A percentile compares a stretch with the other conserved stretches of the same genome.
These are phyloP conservation scores for Penicillium sp. DNA, from an alignment of 2,329 filamentous ascomycete genomes.

Conservation along the genomic window DNA sequence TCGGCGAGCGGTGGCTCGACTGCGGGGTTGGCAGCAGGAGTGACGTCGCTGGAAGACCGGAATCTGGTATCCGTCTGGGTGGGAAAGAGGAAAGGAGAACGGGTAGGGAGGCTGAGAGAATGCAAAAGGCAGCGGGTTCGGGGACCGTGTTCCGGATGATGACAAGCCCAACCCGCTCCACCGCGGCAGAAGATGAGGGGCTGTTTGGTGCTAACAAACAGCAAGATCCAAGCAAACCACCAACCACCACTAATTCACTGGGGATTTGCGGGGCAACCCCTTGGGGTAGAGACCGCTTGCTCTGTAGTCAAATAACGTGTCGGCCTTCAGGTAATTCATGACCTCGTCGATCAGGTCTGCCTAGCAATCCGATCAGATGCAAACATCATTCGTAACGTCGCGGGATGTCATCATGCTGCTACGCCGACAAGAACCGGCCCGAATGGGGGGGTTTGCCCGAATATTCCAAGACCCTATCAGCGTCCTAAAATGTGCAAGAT, in stretches of 20 bases:
- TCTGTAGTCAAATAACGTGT: neutral
- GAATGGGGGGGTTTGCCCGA: slow-evolving; percentile 1
- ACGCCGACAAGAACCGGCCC: slow-evolving; percentile 6
- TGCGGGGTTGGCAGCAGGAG: slow-evolving; percentile 1
- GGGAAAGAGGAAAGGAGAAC: neutral
- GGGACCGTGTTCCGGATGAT: slow-evolving; percentile 14
- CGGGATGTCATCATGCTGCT: slow-evolving; percentile 11
- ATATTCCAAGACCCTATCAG: slow-evolving; percentile 8
- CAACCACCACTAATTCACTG: neutral
- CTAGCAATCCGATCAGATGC: slow-evolving; percentile 1
- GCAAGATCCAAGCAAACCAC: neutral
- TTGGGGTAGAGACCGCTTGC: neutral
- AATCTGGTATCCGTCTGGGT: slow-evolving; percentile 26
- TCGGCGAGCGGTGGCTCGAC: neutral
- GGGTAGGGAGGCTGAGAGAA: neutral
- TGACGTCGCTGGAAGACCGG: slow-evolving; percentile 22
- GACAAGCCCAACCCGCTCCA: neutral
- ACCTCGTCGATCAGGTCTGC: neutral
- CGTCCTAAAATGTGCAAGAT: neutral
- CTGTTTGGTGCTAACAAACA: neutral
- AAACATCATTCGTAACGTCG: slow-evolving; percentile 8
- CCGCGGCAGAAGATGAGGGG: neutral
- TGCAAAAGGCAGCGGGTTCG: neutral
- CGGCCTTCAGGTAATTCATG: neutral
- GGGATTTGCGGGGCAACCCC: slow-evolving; percentile 1